Conservation (phyloP, 1,284 basidiomycete species). For the Inonotus hispidus region DNA sequence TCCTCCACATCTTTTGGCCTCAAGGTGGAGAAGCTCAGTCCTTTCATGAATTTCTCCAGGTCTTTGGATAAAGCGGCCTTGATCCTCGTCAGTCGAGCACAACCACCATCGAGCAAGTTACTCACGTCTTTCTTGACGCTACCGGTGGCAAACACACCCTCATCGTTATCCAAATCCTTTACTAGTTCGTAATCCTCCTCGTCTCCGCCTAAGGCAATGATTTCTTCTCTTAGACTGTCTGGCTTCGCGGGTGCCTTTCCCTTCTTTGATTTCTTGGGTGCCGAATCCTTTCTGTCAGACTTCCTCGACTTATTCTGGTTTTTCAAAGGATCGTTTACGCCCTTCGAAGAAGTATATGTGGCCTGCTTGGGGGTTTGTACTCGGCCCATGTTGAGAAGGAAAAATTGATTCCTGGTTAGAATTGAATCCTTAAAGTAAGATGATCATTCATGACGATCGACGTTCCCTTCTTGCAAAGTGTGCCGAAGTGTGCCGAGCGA, state of each 20-base stretch:
- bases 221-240: conserved; percentile 22
- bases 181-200: conserved; percentile 45
- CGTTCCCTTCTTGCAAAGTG: not conserved
- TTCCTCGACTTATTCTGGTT: not conserved
- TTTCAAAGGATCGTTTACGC: not conserved
- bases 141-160: conserved; percentile 28
- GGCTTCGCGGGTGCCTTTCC: not conserved
- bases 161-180: conserved; percentile 37
- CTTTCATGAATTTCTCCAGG: conserved; percentile 54
- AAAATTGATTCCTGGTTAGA: not conserved
- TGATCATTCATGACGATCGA: not conserved
- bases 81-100: not conserved
- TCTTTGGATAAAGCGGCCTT: conserved; percentile 47
- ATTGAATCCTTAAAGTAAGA: not conserved
- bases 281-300: not conserved
- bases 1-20: conserved; percentile 24
- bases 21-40: conserved; percentile 39
- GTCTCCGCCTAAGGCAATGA: conserved; percentile 47
- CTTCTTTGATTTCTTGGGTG: not conserved
- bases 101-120: not conserved
- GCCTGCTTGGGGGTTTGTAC: conserved; percentile 8
- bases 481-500: not conserved
- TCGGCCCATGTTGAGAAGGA: conserved; percentile 10
- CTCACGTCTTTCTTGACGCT: conserved; percentile 25
- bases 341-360: not conserved